Base-by-base conservation (phyloP, 345 rosid genomes). In the Corymbia maculata region DNA sequence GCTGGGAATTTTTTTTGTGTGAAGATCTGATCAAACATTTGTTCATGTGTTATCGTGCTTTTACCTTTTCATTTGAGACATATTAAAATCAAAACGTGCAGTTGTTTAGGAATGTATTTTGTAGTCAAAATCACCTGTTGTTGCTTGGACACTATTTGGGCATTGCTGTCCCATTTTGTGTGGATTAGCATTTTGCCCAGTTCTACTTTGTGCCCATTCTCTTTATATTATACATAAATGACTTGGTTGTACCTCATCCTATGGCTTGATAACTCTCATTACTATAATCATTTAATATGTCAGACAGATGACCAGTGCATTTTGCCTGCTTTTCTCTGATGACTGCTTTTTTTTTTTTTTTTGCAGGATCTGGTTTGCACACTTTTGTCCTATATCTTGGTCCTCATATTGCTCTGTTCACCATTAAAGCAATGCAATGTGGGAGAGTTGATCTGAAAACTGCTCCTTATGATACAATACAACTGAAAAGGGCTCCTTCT, bases 371-470 rank as follows among this genome's bases (percentile, higher is more conserved):
- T 89, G 99, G 99, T 89, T 91, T 98, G 90, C 99, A 98, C 88
- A 98, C 99, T 32, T 98, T 97, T 92, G 99, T 97, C 86, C 98
- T 98, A 61, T 98, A 98, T 91, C 92, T 97, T 91, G 99, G 99
- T 89, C 99, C 99, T 53, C 99, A 98, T 89, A 95, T 98, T 89
- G 99, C 99, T 75, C 90, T 97, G 55, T 96, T 98, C 94, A 98
- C 99, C 49, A 91, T 98, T 70, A 98, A 97, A 92, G 99, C 99
- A 86, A 93, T 95, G 91, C 98, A 93, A 51, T 98, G 99, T 88
- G 98, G 99, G 53, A 95, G 98, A 47, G 94, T 96, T 90, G 99
- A 98, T 94, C 87, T 98, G 57, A 98, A 98, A 92, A 95, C 93
- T 93, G 99, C 99, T 91, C 94, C 97, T 9, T 97, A 98, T 88